Evolutionary conservation across 1,284 basidiomycete species (phyloP).

Genomic region (Vanrija sp.): DNA sequence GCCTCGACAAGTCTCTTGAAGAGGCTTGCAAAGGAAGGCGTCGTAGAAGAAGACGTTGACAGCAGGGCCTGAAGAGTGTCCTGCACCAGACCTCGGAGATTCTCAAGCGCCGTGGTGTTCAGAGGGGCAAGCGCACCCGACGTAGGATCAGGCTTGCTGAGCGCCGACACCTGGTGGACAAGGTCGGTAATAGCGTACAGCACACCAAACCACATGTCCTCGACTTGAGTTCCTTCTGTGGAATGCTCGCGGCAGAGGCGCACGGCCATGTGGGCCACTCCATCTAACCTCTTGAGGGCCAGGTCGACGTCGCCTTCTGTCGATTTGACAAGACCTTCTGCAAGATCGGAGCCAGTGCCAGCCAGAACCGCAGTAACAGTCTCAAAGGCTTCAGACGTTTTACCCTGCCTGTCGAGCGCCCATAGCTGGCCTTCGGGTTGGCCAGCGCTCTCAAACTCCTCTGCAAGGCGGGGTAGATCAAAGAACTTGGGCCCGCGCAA

Average conservation of each 20-base stretch:
- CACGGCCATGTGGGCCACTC: conserved; percentile 53
- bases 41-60: conserved; percentile 72
- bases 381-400: conserved; percentile 62
- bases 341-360: conserved; percentile 56
- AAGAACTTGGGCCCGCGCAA: conserved; percentile 58
- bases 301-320: conserved; percentile 44
- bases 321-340: conserved; percentile 49
- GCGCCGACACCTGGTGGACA: conserved; percentile 63
- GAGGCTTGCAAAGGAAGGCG: conserved; percentile 81
- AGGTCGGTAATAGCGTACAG: conserved; percentile 74
- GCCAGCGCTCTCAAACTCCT: conserved; percentile 62
- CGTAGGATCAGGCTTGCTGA: conserved; percentile 2
- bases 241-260: conserved; percentile 67
- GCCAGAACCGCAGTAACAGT: conserved; percentile 64
- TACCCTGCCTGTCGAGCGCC: conserved; percentile 66
- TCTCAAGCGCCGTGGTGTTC: conserved; percentile 45
- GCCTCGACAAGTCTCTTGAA: conserved; percentile 82
- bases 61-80: conserved; percentile 80
- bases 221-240: conserved; percentile 56
- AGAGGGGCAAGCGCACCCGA: conserved; percentile 9
- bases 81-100: conserved; percentile 71
- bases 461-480: conserved; percentile 59
- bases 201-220: conserved; percentile 87
- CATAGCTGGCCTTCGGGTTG: conserved; percentile 79
- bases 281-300: conserved; percentile 42